Conservation (phyloP, 2,329 filamentous ascomycete genomes). For the Curvularia verruculosa region DNA sequence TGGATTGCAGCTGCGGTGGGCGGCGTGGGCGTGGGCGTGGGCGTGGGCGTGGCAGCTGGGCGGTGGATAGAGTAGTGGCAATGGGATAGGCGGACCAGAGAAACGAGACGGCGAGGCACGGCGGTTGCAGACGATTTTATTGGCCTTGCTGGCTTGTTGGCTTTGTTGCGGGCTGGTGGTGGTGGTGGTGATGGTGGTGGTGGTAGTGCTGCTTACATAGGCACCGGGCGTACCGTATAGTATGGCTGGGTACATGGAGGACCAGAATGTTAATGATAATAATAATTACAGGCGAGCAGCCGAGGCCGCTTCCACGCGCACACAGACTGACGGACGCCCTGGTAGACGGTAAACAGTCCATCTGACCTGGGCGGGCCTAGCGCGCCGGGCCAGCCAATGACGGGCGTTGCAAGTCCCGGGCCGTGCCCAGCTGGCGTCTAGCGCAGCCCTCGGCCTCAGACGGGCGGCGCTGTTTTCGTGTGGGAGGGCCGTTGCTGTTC, state of each 20-base stretch:
- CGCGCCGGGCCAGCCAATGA: conserved; percentile 4
- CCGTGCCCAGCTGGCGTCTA: conserved; percentile 13
- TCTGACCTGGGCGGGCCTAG: conserved; percentile 17
- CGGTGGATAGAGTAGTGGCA: not conserved
- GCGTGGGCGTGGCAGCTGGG: not conserved
- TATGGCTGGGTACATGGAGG: too few species aligned
- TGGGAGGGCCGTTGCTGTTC: conserved; percentile 19
- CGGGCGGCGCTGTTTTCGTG: conserved; percentile 16
- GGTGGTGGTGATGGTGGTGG: too few species aligned
- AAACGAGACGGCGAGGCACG: not conserved
- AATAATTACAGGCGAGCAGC: too few species aligned
- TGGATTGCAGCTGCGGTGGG: not conserved
- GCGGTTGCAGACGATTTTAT: too few species aligned
- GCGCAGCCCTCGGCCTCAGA: conserved; percentile 13
- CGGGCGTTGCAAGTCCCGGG: not conserved
- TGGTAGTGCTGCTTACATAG: too few species aligned
- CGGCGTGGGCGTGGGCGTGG: not conserved
- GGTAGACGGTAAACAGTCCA: conserved; percentile 4
- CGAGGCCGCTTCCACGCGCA: too few species aligned
- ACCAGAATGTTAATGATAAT: too few species aligned
- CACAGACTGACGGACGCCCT: not conserved
- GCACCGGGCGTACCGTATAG: too few species aligned
- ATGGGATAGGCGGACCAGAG: not conserved
- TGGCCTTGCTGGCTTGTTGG: too few species aligned
- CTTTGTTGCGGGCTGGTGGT: too few species aligned